Evolutionary conservation across 1,284 basidiomycete genomes (phyloP), one percentile per base, ranked within the genome.

Genomic region (Tilletiopsis washingtonensis): DNA sequence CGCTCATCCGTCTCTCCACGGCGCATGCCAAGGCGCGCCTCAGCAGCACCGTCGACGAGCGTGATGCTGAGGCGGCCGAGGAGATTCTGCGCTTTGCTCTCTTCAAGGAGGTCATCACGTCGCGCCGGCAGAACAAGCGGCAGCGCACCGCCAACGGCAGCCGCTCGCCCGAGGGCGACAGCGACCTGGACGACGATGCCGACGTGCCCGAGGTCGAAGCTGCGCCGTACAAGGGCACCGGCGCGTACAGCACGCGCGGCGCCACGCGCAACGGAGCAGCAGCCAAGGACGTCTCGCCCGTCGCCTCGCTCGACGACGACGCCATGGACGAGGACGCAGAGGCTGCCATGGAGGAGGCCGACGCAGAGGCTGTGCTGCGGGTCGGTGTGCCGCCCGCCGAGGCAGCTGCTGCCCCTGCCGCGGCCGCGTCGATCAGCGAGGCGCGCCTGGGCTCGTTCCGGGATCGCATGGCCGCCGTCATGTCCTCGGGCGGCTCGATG

Each of bases 11-110:
- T 80, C 81, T 99, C 14, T 82, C 94, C 5, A 98, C 93, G 15
- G 94, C 94, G 0, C 94, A 98, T 74, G 94, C 94, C 54, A 99
- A 99, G 76, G 83, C 91, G 12, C 84, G 93, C 19, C 79, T 99
- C 3, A 91, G 91, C 15, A 60, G 80, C 39, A 86, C 84, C 58
- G 89, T 99, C 19, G 84, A 88, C 65, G 82, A 86, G 70, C 77
- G 79, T 4, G 94, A 98, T 75, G 93, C 94, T 11, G 81, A 81
- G 67, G 84, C 86, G 26, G 94, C 93, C 1, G 91, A 98, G 74
- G 85, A 86, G 67, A 93, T 98, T 64, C 84, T 99, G 67, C 85
- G 93, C 19, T 99, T 90, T 74, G 94, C 94, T 1, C 81, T 99
- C 26, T 99, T 93, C 82, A 94, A 93, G 73, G 94, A 98, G 74